These are phyloP conservation scores for Beauveria caledonica DNA, from an alignment of 2,329 filamentous ascomycete genomes.

Conservation along the genomic window DNA sequence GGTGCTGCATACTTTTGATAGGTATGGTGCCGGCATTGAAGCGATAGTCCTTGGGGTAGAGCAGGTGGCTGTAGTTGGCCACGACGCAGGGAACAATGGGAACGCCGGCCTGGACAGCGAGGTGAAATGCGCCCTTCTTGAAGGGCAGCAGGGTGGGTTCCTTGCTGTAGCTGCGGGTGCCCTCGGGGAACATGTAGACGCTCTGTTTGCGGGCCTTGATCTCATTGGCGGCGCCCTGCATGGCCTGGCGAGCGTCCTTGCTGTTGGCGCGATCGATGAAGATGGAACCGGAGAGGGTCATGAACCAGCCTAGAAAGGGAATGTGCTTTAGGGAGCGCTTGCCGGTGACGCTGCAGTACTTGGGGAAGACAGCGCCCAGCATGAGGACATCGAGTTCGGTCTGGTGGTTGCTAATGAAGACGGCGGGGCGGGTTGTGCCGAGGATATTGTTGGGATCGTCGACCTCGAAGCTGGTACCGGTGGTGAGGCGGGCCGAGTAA, in stretches of 20 bases:
- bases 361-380: constrained; percentile 82
- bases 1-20: constrained; percentile 53
- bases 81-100: constrained; percentile 81
- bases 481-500: constrained; percentile 63
- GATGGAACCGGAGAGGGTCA: constrained; percentile 75
- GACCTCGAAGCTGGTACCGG: constrained; percentile 71
- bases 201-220: constrained; percentile 67
- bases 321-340: constrained; percentile 74
- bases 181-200: constrained; percentile 86
- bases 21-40: constrained; percentile 66
- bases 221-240: constrained; percentile 71
- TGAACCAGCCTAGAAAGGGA: constrained; percentile 93
- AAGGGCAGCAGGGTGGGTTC: constrained; percentile 82
- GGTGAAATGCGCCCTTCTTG: constrained; percentile 97
- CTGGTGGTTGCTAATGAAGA: constrained; percentile 94
- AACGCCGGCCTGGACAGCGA: constrained; percentile 88
- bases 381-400: constrained; percentile 91
- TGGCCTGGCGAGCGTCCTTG: constrained; percentile 73
- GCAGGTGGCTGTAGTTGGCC: constrained; percentile 69
- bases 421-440: constrained; percentile 62
- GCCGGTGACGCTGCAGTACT: constrained; percentile 85
- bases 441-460: constrained; percentile 58
- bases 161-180: constrained; percentile 81
- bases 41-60: constrained; percentile 54
- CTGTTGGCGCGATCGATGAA: constrained; percentile 91